Percentiles rank a stretch among this genome's conserved stretches.
phyloP scores from a whole-genome alignment of 495 filamentous ascomycete species.

The Podospora didyma region DNA sequence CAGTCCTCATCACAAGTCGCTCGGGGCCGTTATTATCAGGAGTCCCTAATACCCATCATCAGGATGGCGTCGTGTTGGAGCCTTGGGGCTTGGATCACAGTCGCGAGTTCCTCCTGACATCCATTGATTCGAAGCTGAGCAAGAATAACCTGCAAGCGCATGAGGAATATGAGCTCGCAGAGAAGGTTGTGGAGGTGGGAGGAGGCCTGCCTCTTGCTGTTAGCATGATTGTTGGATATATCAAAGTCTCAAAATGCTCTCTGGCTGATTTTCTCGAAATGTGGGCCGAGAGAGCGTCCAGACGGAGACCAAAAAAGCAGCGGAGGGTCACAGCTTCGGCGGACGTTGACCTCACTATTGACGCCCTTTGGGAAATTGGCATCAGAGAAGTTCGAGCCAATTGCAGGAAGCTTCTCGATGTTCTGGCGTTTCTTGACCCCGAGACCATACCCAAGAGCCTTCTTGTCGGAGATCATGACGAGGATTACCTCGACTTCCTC shows the following conservation, averaged over 20 bases:
- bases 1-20: conserved; percentile 17
- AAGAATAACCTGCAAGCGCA: background rate
- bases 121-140: conserved; percentile 1
- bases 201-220: conserved; percentile 21
- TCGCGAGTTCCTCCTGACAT: conserved; percentile 14
- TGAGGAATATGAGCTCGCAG: conserved; percentile 12
- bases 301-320: conserved; percentile 1
- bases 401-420: conserved; percentile 18
- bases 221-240: conserved; percentile 20
- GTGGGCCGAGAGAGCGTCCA: conserved; percentile 18
- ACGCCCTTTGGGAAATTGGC: conserved; percentile 21
- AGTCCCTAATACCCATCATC: background rate
- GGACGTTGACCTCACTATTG: conserved; percentile 11
- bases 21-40: background rate
- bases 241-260: conserved; percentile 14
- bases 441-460: conserved; percentile 19
- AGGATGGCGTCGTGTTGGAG: conserved; percentile 1
- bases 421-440: conserved; percentile 25
- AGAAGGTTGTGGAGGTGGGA: conserved; percentile 11
- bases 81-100: conserved; percentile 3
- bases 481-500: conserved; percentile 21
- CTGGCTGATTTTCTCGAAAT: conserved; percentile 24
- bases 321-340: background rate
- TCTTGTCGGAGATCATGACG: conserved; percentile 20
- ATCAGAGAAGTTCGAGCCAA: conserved; percentile 18